Conservation (phyloP, 75 land plant species). For the Sequoiadendron giganteum region DNA sequence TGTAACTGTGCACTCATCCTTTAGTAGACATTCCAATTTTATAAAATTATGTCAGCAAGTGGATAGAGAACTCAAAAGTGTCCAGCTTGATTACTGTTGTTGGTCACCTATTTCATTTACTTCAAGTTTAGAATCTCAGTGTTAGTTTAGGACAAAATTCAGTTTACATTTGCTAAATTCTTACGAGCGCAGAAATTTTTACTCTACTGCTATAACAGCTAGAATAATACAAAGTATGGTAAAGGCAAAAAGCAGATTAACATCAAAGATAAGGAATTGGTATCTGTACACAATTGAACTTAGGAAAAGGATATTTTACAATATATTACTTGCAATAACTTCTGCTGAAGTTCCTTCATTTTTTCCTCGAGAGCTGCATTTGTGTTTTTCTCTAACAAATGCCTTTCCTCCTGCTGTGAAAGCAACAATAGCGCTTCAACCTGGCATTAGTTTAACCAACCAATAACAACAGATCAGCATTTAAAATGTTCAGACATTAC, state of each 20-base stretch:
- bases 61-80: not conserved
- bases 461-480: not conserved
- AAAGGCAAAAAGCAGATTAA: not conserved
- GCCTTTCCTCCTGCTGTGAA: conserved; percentile 94
- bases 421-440: conserved; percentile 81
- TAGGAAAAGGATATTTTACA: not conserved
- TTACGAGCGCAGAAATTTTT: not conserved
- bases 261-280: not conserved
- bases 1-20: not conserved
- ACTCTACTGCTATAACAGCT: not conserved
- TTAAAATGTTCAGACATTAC: not conserved
- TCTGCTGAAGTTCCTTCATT: conserved; percentile 77
- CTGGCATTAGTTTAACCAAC: conserved; percentile 26
- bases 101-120: not conserved
- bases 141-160: not conserved
- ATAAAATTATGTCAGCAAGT: not conserved
- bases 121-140: not conserved
- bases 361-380: conserved; percentile 73
- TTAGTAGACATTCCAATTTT: not conserved
- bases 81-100: not conserved
- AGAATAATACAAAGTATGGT: not conserved
- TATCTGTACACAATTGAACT: not conserved
- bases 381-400: conserved; percentile 69
- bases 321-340: conserved; percentile 63
- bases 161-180: not conserved